Evolutionary conservation across 768 basidiomycete species (phyloP).

Genomic region (Russula emetica): DNA sequence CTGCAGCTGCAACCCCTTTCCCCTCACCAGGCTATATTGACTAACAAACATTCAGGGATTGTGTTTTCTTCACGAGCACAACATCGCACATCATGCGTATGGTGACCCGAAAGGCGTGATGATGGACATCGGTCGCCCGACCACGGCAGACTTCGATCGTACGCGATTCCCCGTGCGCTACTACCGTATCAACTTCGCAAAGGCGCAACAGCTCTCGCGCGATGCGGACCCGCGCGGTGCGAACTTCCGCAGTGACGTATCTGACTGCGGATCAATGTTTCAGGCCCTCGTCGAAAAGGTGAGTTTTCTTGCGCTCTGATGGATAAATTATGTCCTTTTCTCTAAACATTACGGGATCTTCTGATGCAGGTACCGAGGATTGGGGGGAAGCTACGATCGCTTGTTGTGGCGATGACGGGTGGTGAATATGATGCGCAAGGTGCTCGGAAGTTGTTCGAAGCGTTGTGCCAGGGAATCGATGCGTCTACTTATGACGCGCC

Average conservation of each 20-base stretch:
- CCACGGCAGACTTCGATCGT: conserved; percentile 16
- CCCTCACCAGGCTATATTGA: background rate
- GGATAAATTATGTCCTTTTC: too few relatives aligned
- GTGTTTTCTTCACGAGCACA: conserved; percentile 26
- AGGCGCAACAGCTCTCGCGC: conserved; percentile 10
- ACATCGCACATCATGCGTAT: conserved; percentile 14
- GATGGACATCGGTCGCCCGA: conserved; percentile 24
- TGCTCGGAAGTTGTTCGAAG: conserved; percentile 47
- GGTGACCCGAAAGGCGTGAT: conserved; percentile 20
- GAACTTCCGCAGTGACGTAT: conserved; percentile 16
- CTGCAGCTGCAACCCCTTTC: background rate
- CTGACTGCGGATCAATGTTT: conserved; percentile 22
- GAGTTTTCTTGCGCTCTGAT: background rate
- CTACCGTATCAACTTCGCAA: conserved; percentile 23
- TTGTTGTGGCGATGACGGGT: conserved; percentile 46
- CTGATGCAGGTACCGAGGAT: conserved; percentile 40
- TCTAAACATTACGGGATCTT: background rate
- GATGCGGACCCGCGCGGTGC: conserved; percentile 16
- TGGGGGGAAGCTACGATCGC: conserved; percentile 39
- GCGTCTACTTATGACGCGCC: conserved; percentile 39
- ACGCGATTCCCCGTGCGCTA: conserved; percentile 19
- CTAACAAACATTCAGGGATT: conserved; percentile 1
- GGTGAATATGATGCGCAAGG: conserved; percentile 50
- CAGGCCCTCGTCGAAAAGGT: conserved; percentile 10
- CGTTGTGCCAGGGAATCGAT: conserved; percentile 44